Percentiles rank a stretch among this genome's conserved stretches.
These are phyloP conservation scores for Colletotrichum liaoningense DNA, from an alignment of 2,329 filamentous ascomycete genomes.

Conservation along the genomic window DNA sequence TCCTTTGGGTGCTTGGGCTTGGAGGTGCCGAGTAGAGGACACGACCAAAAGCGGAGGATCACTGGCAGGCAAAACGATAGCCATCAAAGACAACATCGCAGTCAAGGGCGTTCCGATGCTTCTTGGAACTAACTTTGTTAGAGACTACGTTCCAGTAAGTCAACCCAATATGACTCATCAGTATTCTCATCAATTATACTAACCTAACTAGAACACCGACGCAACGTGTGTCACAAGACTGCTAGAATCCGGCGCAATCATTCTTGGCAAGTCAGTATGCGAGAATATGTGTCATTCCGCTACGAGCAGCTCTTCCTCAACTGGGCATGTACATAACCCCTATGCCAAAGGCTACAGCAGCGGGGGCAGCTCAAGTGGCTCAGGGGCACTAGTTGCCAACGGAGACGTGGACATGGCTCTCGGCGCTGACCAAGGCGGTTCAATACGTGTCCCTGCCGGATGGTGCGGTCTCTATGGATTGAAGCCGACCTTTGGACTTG, in stretches of 20 bases:
- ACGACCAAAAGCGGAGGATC: conserved; percentile 2
- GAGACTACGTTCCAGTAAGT: conserved; percentile 1
- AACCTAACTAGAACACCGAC: background rate
- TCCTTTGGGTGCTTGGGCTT: conserved; percentile 48
- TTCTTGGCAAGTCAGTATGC: conserved; percentile 43
- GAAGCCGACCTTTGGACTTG: conserved; percentile 53
- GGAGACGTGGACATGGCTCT: conserved; percentile 42
- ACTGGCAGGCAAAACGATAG: conserved; percentile 37
- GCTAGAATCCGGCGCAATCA: conserved; percentile 40
- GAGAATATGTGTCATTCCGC: conserved; percentile 46
- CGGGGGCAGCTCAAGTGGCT: conserved; percentile 48
- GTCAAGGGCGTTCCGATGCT: conserved; percentile 34
- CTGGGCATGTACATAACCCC: conserved; percentile 44
- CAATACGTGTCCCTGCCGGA: conserved; percentile 45
- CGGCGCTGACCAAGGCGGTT: conserved; percentile 47
- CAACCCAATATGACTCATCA: too few species aligned
- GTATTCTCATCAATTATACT: background rate
- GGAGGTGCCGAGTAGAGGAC: conserved; percentile 42
- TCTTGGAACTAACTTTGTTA: conserved; percentile 20
- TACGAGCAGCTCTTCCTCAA: conserved; percentile 42
- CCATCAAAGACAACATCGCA: conserved; percentile 46
- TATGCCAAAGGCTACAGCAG: conserved; percentile 40
- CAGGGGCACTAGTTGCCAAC: conserved; percentile 42
- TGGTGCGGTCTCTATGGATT: conserved; percentile 48
- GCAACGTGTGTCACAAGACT: conserved; percentile 27